Evolutionary conservation across 495 filamentous ascomycete genomes (phyloP), one percentile per base, ranked within the genome.

Genomic region (Chaetomium cochliodes): DNA sequence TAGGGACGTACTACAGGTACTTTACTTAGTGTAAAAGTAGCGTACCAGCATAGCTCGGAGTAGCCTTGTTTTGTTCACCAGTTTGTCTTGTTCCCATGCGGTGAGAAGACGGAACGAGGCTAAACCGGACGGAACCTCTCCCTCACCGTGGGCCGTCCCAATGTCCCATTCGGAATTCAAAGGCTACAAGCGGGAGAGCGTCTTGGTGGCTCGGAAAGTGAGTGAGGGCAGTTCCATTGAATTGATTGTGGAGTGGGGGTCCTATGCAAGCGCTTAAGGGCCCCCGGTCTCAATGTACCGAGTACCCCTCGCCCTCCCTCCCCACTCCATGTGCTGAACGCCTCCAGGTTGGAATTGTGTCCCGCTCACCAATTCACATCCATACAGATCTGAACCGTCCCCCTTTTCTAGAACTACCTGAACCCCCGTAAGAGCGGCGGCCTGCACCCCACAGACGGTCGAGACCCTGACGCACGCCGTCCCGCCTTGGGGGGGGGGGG

Each of bases 231-330:
- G 49, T 26, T 52, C 23, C 9, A 11, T 52, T 2, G 23, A 37
- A 12, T 42, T 58, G 20, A 52, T 37, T 37, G 15, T 3, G 15
- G 28, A 55, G 52, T 55, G 52, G 52, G 52, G 52, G 52, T 37
- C 5, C n/a, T 25, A 55, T 55, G 52, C 52, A 55, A 37, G 18
- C 22, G 49, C 49, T 52, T 26, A 2, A 52, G 49, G 49, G 15
- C 23, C 49, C 49, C 49, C 5, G 22, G 49, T 26, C 49, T 26
- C 18, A 3, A 13, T 33, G 52, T 37, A 55, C 30, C 52, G 8
- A 28, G 28, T 55, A 30, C 52, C 18, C 51, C 11, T 26, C 39
- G n/a, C 13, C 39, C 5, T 44, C 3, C 33, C 8, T 37, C 2
- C 46, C 18, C 46, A 5, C 3, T 12, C 33, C 33, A 37, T 37